A percentile compares a stretch with the other conserved stretches of the same genome.
Evolutionary conservation across 306 rosid species (phyloP).

Genomic region (Rosa chinensis): DNA sequence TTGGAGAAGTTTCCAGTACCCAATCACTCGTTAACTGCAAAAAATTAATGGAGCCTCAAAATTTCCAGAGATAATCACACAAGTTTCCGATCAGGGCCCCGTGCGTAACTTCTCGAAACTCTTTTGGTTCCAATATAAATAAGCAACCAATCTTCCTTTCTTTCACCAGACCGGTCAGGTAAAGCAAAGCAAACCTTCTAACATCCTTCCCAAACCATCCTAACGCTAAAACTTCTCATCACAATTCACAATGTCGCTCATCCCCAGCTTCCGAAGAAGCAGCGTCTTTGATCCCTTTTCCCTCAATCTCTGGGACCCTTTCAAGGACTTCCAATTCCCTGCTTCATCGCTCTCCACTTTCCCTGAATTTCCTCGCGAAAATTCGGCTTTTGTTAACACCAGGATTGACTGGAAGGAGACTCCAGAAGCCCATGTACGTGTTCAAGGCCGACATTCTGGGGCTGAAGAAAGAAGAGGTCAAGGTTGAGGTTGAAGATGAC

Average conservation of each 20-base stretch:
- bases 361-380: background rate
- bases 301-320: conserved; percentile 27
- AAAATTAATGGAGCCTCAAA: background rate
- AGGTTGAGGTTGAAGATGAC: conserved; percentile 37
- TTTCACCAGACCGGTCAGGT: too few relatives aligned
- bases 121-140: background rate
- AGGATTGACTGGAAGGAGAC: conserved; percentile 4
- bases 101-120: background rate
- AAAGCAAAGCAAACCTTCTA: background rate
- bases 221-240: background rate
- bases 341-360: background rate
- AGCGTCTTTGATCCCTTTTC: conserved; percentile 22
- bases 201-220: background rate
- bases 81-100: background rate
- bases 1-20: background rate
- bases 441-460: conserved; percentile 32
- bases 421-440: conserved; percentile 33
- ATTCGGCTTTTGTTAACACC: too few relatives aligned
- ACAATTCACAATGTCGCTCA: conserved; percentile 30
- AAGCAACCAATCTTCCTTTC: background rate
- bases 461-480: conserved; percentile 33
- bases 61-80: background rate
- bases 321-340: conserved; percentile 21
- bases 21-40: too few relatives aligned
- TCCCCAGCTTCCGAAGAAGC: conserved; percentile 32